phyloP scores from a whole-genome alignment of 305 asterid genomes.

The Plantago rigida region DNA sequence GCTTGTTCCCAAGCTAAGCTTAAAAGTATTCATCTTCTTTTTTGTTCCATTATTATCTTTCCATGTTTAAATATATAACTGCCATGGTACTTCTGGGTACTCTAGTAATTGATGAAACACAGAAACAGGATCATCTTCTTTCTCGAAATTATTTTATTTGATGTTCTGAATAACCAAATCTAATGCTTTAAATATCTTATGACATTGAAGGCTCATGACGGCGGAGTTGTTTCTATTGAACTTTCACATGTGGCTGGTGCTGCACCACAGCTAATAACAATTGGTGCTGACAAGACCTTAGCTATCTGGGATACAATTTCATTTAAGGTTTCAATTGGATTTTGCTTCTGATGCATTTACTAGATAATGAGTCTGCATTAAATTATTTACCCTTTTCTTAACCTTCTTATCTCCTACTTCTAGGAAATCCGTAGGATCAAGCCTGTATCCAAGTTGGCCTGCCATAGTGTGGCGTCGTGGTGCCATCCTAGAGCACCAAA shows the following conservation, averaged over 20 bases:
- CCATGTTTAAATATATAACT: neutral
- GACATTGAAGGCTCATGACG: constrained; percentile 58
- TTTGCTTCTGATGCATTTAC: constrained; percentile 11
- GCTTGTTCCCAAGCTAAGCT: constrained; percentile 89
- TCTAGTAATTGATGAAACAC: constrained; percentile 18
- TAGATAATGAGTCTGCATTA: neutral
- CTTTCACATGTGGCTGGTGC: constrained; percentile 56
- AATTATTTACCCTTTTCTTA: neutral
- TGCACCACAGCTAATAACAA: constrained; percentile 64
- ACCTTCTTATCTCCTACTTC: constrained; percentile 8
- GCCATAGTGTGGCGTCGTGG: constrained; percentile 99
- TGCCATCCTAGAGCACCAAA: constrained; percentile 99
- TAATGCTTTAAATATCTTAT: constrained; percentile 22
- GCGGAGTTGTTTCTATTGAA: constrained; percentile 57
- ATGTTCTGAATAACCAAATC: constrained; percentile 20
- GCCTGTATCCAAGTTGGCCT: constrained; percentile 91
- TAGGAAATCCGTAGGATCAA: constrained; percentile 83
- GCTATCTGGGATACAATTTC: constrained; percentile 86
- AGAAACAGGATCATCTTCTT: neutral
- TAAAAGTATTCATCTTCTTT: constrained; percentile 44
- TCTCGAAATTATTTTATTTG: constrained; percentile 20
- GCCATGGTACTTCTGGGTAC: neutral
- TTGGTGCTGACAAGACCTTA: constrained; percentile 65
- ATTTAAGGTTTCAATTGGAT: constrained; percentile 46
- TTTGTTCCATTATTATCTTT: constrained; percentile 8